Base-by-base conservation (phyloP, 2,329 filamentous ascomycete genomes). In the Talaromyces islandicus region DNA sequence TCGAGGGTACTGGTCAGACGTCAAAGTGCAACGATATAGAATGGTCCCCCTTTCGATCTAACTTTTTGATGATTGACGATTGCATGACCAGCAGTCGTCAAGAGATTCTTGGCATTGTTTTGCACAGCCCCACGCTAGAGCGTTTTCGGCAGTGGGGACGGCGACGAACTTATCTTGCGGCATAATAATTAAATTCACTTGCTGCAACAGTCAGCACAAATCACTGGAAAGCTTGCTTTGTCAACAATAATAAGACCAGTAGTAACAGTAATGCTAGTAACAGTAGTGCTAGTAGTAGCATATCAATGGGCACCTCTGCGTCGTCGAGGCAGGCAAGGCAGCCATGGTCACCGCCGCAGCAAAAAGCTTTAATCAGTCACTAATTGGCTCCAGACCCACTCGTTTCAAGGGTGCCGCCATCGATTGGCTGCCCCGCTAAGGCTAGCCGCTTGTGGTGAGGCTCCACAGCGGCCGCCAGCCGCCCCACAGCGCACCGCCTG, bases 11-110 rank as follows among this genome's bases (percentile, higher is more conserved):
- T 17, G 35, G 35, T 38, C 35, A n/a, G 17, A 9, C 35, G 17
- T 35, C 35, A 35, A 12, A 35, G 17, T 35, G 32, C 41, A 19
- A n/a, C n/a, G n/a, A 9, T 11, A 43, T 43, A 17, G 19, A 43
- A 21, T 43, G 17, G 41, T 24, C 14, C 35, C 17, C 35, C 35
- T 38, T 38, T 38, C 17, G 17, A 10, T 24, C 17, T 52, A 29
- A 52, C 48, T 52, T 46, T 38, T 46, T 46, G 27, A 55, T 35
- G 53, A 19, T 55, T 38, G 29, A 35, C 53, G 43, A 61, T 60
- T 61, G 25, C 24, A 38, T 24, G 46, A 54, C 25, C 52, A 51
- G 52, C 53, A 55, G 53, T 4, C 2, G 10, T 14, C 21, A 11
- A 25, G 30, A 19, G 14, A 4, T 35, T 54, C 53, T 55, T 43